Base-by-base conservation (phyloP, 2,329 filamentous ascomycete species). In the Trichoderma koningii region DNA sequence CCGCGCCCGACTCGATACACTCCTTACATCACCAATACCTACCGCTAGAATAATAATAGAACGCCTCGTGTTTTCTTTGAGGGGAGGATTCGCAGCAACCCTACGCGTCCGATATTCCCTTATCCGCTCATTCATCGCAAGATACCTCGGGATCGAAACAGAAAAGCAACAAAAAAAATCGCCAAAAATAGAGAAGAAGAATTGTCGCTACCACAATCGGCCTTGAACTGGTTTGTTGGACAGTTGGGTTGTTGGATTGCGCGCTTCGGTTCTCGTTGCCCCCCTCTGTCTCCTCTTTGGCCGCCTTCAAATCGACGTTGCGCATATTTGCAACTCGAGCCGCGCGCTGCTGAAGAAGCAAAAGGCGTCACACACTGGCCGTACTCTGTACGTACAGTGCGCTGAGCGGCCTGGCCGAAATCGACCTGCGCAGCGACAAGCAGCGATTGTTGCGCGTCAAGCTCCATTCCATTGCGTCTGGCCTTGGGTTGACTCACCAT, bases 1-100 rank as follows among this genome's bases (percentile, higher is more conserved):
- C 45, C 34, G n/a, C 23, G 34, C 26, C 56, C 45, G 51, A 48
- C 61, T 63, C 42, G 28, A 63, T 63, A 50, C 61, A 48, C 52
- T 63, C 61, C 21, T 63, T 63, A 55, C 34, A 52, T 38, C 38
- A 51, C 21, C 56, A 60, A 51, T 10, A 60, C 57, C 57, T 61
- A 52, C 57, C 57, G 57, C 57, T 61, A 61, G 57, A 61, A 61
- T 61, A 61, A 61, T 61, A 52, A 52, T 61, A 61, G 48, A 61
- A 61, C 57, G 38, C 57, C 57, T 61, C 57, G 57, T 61, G 47
- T 52, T 52, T 57, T 30, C 21, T 61, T 61, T 56, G 55, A 15
- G 57, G n/a, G 48, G 23, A 30, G 47, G 57, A 61, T 19, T 61
- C 57, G 57, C 57, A 61, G 23, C 47, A 23, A 30, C n/a, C 34